A percentile compares a stretch with the other conserved stretches of the same genome.
Conservation (phyloP, 805 yeast genomes). For the Saturnispora dispora region DNA sequence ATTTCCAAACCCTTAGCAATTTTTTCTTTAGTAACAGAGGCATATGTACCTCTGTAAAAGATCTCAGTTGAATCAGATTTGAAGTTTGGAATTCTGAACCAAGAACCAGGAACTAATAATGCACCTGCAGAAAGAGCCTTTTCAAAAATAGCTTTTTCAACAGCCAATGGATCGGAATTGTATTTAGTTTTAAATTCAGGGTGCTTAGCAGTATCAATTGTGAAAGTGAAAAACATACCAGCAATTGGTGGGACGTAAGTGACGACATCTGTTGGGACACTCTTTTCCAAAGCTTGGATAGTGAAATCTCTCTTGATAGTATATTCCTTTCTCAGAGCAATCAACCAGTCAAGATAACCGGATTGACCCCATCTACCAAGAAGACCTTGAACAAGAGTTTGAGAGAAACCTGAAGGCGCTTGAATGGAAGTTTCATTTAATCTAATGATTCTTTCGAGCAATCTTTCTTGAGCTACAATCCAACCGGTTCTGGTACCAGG, state of each 20-base stretch:
- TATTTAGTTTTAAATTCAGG: constrained; percentile 58
- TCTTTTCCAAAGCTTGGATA: constrained; percentile 58
- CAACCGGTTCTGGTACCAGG: constrained; percentile 89
- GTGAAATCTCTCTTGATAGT: constrained; percentile 83
- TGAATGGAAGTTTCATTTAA: constrained; percentile 78
- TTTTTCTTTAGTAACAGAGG: constrained; percentile 68
- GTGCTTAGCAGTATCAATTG: constrained; percentile 69
- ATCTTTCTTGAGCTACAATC: constrained; percentile 62
- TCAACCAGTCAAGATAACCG: constrained; percentile 86
- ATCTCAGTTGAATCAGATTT: constrained; percentile 37
- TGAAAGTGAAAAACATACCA: constrained; percentile 78
- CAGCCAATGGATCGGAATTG: constrained; percentile 49
- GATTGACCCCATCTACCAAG: constrained; percentile 83
- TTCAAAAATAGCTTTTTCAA: constrained; percentile 58
- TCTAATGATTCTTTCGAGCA: constrained; percentile 60
- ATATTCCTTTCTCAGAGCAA: constrained; percentile 72
- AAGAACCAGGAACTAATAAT: constrained; percentile 73
- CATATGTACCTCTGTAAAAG: constrained; percentile 83
- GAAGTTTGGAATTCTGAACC: constrained; percentile 58
- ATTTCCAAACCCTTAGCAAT: constrained; percentile 54
- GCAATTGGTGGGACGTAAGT: constrained; percentile 57
- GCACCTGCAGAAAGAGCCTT: constrained; percentile 50
- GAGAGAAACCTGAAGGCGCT: constrained; percentile 73
- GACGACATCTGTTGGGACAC: constrained; percentile 40
- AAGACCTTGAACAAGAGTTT: constrained; percentile 58